Evolutionary conservation across 495 filamentous ascomycete species (phyloP).

Genomic region (Aspergillus leporis): DNA sequence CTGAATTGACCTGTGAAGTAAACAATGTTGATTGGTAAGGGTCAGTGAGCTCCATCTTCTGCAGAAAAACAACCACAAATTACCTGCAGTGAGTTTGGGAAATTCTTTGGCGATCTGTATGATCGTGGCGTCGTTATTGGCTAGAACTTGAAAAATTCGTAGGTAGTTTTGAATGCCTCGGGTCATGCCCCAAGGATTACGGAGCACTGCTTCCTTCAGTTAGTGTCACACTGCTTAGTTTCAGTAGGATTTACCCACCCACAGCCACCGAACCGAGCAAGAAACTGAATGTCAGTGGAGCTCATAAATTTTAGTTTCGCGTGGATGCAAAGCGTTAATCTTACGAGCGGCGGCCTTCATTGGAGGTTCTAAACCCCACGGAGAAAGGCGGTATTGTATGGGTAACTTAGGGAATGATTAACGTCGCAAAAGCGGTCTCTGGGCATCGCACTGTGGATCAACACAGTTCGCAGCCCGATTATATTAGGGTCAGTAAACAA

Average conservation of each 20-base stretch:
- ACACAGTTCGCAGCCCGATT: no score
- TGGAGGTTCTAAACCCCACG: constrained; percentile 10
- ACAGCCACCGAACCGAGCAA: background rate
- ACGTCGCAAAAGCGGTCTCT: background rate
- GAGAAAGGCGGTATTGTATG: constrained; percentile 1
- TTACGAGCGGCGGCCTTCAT: constrained; percentile 5
- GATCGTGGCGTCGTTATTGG: constrained; percentile 8
- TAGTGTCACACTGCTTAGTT: background rate
- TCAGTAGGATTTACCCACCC: background rate
- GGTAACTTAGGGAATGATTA: constrained; percentile 5
- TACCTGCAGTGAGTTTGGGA: constrained; percentile 18
- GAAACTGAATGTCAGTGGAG: background rate
- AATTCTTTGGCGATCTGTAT: constrained; percentile 8
- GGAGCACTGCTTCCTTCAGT: background rate
- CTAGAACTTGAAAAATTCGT: background rate
- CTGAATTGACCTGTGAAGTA: constrained; percentile 11
- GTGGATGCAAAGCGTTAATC: background rate
- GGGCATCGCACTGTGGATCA: background rate
- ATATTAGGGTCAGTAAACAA: background rate
- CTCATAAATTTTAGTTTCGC: background rate
- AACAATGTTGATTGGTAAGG: constrained; percentile 18
- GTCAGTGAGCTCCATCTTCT: constrained; percentile 16
- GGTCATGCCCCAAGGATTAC: background rate
- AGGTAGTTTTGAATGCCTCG: background rate
- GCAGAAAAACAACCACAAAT: constrained; percentile 14